phyloP scores from a whole-genome alignment of 2,329 filamentous ascomycete species.

The Claviceps digitariae region DNA sequence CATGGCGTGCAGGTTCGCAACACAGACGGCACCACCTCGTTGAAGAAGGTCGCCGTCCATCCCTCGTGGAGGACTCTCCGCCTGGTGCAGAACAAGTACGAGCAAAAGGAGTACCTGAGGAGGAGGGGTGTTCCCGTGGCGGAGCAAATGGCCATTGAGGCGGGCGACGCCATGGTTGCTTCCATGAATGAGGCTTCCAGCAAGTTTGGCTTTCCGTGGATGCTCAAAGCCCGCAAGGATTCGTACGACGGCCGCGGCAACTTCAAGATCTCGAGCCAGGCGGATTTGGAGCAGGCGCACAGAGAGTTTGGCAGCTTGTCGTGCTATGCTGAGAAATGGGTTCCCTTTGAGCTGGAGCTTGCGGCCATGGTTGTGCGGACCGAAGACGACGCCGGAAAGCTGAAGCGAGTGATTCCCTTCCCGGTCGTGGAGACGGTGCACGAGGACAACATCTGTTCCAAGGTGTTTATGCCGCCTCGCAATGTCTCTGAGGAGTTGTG shows the following conservation, averaged over 20 bases:
- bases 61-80: constrained; percentile 78
- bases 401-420: constrained; percentile 51
- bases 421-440: constrained; percentile 91
- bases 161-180: constrained; percentile 36
- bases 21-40: constrained; percentile 9
- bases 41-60: constrained; percentile 49
- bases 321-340: constrained; percentile 84
- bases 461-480: constrained; percentile 75
- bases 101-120: constrained; percentile 70
- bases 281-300: constrained; percentile 48
- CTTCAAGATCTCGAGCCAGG: constrained; percentile 32
- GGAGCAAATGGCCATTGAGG: constrained; percentile 50
- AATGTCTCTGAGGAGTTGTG: constrained; percentile 48
- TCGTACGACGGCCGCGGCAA: constrained; percentile 83
- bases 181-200: constrained; percentile 51
- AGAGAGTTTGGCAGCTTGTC: constrained; percentile 55
- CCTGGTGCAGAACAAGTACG: constrained; percentile 86
- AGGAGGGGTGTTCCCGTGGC: constrained; percentile 59
- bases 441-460: constrained; percentile 89
- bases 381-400: constrained; percentile 45
- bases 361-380: constrained; percentile 93
- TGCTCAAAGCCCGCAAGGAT: constrained; percentile 83
- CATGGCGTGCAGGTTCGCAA: constrained; percentile 40
- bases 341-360: constrained; percentile 72
- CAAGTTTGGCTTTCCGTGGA: constrained; percentile 67